phyloP scores from a whole-genome alignment of 2,329 filamentous ascomycete genomes.

The Colletotrichum acutatum region DNA sequence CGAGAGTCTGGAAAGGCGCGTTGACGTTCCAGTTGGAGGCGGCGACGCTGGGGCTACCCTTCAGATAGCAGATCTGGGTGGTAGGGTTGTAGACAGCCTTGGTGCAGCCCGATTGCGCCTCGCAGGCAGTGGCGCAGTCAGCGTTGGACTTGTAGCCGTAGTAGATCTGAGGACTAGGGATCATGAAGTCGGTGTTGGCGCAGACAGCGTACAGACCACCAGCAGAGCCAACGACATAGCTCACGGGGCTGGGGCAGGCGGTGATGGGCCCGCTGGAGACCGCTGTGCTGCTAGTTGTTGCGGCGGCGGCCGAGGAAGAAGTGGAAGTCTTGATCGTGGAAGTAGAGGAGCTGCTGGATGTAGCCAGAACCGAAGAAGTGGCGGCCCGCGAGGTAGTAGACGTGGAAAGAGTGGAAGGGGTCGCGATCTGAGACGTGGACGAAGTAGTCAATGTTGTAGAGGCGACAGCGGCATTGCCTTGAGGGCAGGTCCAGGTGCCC shows the following conservation, averaged over 20 bases:
- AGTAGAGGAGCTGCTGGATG: not conserved
- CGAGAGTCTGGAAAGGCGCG: conserved; percentile 11
- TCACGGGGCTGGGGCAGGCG: conserved; percentile 5
- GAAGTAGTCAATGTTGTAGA: not conserved
- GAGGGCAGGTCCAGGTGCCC: conserved; percentile 3
- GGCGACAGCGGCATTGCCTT: not conserved
- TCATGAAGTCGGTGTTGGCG: conserved; percentile 18
- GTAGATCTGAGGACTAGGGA: conserved; percentile 20
- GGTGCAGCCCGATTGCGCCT: not conserved
- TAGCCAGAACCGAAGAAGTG: not conserved
- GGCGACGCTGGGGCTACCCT: conserved; percentile 3
- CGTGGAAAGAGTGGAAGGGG: not conserved
- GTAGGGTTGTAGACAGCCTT: conserved; percentile 16
- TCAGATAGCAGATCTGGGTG: conserved; percentile 15
- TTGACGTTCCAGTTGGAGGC: conserved; percentile 22
- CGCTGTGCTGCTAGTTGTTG: not conserved
- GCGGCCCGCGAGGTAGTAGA: not conserved
- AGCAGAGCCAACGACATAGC: conserved; percentile 11
- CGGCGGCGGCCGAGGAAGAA: not conserved
- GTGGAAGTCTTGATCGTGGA: not conserved
- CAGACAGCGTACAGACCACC: conserved; percentile 21
- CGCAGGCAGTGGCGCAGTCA: conserved; percentile 6
- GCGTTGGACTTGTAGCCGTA: conserved; percentile 12
- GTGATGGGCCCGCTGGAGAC: not conserved
- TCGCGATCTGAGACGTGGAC: not conserved